Evolutionary conservation across 164 flowering plant species (phyloP).

Genomic region (grape (Vitis vinifera)): ASM3070453v1 NC_081816.1:24471501-24472000

Average conservation of each 20-base stretch:
- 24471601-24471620: constrained; percentile 67
- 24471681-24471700: not conserved
- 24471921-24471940: not conserved
- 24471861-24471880: too few species aligned
- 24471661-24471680: not conserved
- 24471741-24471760: too few species aligned
- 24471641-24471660: constrained; percentile 15
- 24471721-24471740: too few species aligned
- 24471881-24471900: too few species aligned
- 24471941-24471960: too few species aligned
- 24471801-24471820: too few species aligned
- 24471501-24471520: too few species aligned
- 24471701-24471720: not conserved
- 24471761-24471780: too few species aligned
- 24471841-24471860: too few species aligned
- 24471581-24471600: constrained; percentile 71
- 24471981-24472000: constrained; percentile 46
- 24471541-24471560: constrained; percentile 47
- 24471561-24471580: constrained; percentile 86
- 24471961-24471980: too few species aligned
- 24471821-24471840: too few species aligned
- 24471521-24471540: not conserved
- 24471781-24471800: not conserved
- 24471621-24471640: constrained; percentile 80
- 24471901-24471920: not conserved